phyloP scores from a whole-genome alignment of 1,284 basidiomycete genomes.

The Bondarzewia mesenterica region DNA sequence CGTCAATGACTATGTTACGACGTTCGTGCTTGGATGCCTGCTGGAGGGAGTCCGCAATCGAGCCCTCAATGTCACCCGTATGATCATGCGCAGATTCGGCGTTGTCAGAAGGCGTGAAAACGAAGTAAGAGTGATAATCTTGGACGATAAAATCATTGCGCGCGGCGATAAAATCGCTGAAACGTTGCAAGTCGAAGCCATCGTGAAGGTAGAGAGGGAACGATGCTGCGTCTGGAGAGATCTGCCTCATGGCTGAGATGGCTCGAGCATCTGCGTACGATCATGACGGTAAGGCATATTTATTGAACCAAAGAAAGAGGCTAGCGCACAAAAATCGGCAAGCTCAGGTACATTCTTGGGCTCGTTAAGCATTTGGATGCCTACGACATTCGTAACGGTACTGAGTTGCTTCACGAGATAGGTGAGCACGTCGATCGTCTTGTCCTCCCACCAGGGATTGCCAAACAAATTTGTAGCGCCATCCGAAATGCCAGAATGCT shows the following conservation, averaged over 20 bases:
- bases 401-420: constrained; percentile 51
- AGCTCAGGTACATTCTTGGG: constrained; percentile 43
- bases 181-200: constrained; percentile 57
- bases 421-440: constrained; percentile 51
- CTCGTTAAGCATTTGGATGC: constrained; percentile 74
- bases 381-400: constrained; percentile 66
- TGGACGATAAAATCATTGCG: constrained; percentile 66
- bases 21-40: constrained; percentile 31
- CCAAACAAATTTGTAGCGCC: constrained; percentile 49
- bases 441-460: constrained; percentile 39
- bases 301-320: constrained; percentile 3
- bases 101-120: constrained; percentile 45
- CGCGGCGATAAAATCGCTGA: constrained; percentile 43
- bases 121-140: constrained; percentile 74
- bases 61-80: constrained; percentile 35
- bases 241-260: constrained; percentile 43
- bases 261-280: constrained; percentile 38
- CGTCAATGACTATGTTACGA: constrained; percentile 61
- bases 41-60: constrained; percentile 32
- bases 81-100: constrained; percentile 40
- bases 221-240: constrained; percentile 33
- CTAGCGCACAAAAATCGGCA: constrained; percentile 44
- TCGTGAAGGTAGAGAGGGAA: constrained; percentile 75
- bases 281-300: not conserved
- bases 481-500: constrained; percentile 70